phyloP scores from a whole-genome alignment of 768 basidiomycete genomes.

The Collybia nuda region DNA sequence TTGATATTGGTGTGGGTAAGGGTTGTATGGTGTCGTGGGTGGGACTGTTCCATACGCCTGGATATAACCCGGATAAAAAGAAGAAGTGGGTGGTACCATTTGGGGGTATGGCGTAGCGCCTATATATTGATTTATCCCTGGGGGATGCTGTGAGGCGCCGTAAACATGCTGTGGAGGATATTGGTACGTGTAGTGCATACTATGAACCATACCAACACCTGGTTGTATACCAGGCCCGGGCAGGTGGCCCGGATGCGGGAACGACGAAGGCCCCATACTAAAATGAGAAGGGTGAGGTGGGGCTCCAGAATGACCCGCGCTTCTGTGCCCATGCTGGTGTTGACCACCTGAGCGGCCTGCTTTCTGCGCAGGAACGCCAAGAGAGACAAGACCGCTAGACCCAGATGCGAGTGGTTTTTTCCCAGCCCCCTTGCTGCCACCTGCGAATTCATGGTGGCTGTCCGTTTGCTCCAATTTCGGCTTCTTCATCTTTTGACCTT shows the following conservation, averaged over 20 bases:
- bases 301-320: conserved; percentile 16
- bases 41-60: too few relatives aligned
- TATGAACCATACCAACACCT: too few relatives aligned
- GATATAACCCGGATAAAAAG: too few relatives aligned
- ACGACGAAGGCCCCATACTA: background rate
- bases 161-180: too few relatives aligned
- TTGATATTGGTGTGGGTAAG: too few relatives aligned
- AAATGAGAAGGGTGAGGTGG: background rate
- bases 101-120: too few relatives aligned
- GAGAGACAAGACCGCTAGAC: conserved; percentile 26
- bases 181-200: too few relatives aligned
- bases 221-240: background rate
- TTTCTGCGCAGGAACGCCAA: conserved; percentile 19
- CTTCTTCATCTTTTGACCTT: background rate
- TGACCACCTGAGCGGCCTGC: conserved; percentile 23
- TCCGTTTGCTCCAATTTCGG: background rate
- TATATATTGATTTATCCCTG: too few relatives aligned
- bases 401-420: conserved; percentile 26
- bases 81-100: too few relatives aligned
- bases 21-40: too few relatives aligned
- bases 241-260: background rate
- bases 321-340: conserved; percentile 27
- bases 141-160: too few relatives aligned
- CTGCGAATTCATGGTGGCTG: conserved; percentile 4
- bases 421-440: conserved; percentile 11